These are phyloP conservation scores for Scutellaria baicalensis DNA, from an alignment of 257 asterid genomes.

Conservation along the genomic window DNA sequence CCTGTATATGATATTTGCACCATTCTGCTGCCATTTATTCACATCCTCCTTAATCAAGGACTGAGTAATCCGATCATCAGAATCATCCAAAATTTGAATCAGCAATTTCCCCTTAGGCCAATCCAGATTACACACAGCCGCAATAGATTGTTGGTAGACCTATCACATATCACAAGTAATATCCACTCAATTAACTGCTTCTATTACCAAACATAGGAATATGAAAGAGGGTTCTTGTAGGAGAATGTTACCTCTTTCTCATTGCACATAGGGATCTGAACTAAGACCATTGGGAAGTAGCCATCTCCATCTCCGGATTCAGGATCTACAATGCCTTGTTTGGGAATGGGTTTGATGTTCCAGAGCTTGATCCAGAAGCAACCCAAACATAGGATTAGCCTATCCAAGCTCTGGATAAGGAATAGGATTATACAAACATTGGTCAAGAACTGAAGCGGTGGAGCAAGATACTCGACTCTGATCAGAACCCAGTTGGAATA, in stretches of 20 bases:
- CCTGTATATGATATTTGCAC: constrained; percentile 69
- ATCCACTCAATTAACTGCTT: not conserved
- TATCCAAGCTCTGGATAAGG: constrained; percentile 77
- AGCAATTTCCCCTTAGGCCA: constrained; percentile 75
- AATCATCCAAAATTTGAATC: constrained; percentile 86
- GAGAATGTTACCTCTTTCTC: constrained; percentile 64
- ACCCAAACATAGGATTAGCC: constrained; percentile 69
- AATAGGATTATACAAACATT: constrained; percentile 68
- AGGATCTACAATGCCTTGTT: constrained; percentile 43
- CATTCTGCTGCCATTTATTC: constrained; percentile 70
- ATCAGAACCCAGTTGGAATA: constrained; percentile 67
- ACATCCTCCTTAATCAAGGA: constrained; percentile 72
- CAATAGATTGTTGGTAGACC: constrained; percentile 90
- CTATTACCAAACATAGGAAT: not conserved
- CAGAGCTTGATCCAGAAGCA: constrained; percentile 65
- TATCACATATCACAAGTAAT: constrained; percentile 22
- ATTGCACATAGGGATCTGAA: constrained; percentile 97
- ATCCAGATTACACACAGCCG: constrained; percentile 71
- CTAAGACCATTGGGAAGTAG: constrained; percentile 81
- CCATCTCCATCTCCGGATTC: constrained; percentile 58
- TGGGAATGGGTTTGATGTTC: constrained; percentile 58
- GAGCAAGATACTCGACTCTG: constrained; percentile 77
- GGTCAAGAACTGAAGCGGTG: constrained; percentile 63
- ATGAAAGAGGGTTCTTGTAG: not conserved
- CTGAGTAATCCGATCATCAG: constrained; percentile 64